Evolutionary conservation across 139 green algal genomes (phyloP).

Genomic region (Monoraphidium neglectum): DNA sequence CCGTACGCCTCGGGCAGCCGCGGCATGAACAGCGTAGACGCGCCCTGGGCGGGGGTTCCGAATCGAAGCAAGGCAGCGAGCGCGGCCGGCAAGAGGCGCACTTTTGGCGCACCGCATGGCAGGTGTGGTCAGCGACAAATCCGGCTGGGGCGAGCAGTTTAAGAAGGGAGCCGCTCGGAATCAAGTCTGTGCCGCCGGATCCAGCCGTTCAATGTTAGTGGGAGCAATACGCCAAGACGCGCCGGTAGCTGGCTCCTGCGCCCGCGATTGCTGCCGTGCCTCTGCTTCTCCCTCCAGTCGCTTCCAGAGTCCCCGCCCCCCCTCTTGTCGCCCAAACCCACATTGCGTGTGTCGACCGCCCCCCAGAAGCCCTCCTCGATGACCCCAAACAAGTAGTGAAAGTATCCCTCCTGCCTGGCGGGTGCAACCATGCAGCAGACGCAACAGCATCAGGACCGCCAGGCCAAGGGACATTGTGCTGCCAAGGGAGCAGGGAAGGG

Average conservation of each 20-base stretch:
- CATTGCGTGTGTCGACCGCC: slow-evolving; percentile 61
- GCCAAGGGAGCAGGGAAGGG: background rate
- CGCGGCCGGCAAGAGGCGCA: no score
- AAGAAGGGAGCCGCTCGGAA: no score
- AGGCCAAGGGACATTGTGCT: background rate
- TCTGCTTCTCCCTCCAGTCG: background rate
- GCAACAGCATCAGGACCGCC: background rate
- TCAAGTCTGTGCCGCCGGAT: no score
- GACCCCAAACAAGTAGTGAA: slow-evolving; percentile 94
- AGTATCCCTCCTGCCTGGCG: slow-evolving; percentile 83
- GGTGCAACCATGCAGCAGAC: slow-evolving; percentile 15
- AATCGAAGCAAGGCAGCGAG: no score
- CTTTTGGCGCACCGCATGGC: no score
- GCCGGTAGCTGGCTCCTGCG: no score
- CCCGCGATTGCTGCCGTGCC: no score
- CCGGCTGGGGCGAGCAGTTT: no score
- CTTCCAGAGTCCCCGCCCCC: background rate
- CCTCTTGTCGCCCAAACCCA: no score
- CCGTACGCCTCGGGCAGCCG: slow-evolving; percentile 73
- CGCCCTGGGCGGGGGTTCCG: slow-evolving; percentile 34
- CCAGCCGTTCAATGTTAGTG: no score
- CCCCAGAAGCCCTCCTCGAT: slow-evolving; percentile 77
- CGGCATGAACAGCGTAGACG: slow-evolving; percentile 78
- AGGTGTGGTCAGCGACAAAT: no score
- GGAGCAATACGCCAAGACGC: no score